Evolutionary conservation across 768 basidiomycete genomes (phyloP).

Genomic region (Pleurotus giganteus): DNA sequence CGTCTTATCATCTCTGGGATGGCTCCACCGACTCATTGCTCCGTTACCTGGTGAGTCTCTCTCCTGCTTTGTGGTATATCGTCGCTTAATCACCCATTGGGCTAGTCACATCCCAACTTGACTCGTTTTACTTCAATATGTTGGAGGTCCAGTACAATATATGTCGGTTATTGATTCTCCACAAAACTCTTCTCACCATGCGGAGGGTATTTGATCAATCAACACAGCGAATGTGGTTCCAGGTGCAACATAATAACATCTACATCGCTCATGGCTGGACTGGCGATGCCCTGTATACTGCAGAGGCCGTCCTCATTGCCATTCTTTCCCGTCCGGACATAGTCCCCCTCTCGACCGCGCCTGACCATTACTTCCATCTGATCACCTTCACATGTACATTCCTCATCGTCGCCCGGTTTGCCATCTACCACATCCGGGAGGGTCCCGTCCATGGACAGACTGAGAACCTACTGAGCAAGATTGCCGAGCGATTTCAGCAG

Average conservation of each 20-base stretch:
- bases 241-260: constrained; percentile 29
- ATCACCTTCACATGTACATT: constrained; percentile 39
- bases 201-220: constrained; percentile 19
- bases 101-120: constrained; percentile 40
- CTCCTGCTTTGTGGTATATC: constrained; percentile 14
- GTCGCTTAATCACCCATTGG: not conserved
- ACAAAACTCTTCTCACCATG: constrained; percentile 32
- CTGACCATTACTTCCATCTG: constrained; percentile 32
- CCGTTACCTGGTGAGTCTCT: constrained; percentile 34
- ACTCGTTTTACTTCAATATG: constrained; percentile 41
- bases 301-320: constrained; percentile 34
- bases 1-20: constrained; percentile 30
- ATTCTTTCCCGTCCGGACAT: constrained; percentile 31
- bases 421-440: constrained; percentile 30
- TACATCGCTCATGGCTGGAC: constrained; percentile 35
- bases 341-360: constrained; percentile 33
- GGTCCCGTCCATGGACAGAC: constrained; percentile 35
- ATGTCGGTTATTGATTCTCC: constrained; percentile 36
- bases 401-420: constrained; percentile 42
- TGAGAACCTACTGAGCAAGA: constrained; percentile 32
- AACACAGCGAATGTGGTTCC: constrained; percentile 29
- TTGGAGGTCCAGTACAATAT: constrained; percentile 38
- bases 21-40: constrained; percentile 33
- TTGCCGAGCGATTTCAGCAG: constrained; percentile 29
- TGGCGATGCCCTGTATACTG: constrained; percentile 33